Evolutionary conservation across 208 protist genomes (phyloP).

Genomic region (Leishmania martiniquensis): DNA sequence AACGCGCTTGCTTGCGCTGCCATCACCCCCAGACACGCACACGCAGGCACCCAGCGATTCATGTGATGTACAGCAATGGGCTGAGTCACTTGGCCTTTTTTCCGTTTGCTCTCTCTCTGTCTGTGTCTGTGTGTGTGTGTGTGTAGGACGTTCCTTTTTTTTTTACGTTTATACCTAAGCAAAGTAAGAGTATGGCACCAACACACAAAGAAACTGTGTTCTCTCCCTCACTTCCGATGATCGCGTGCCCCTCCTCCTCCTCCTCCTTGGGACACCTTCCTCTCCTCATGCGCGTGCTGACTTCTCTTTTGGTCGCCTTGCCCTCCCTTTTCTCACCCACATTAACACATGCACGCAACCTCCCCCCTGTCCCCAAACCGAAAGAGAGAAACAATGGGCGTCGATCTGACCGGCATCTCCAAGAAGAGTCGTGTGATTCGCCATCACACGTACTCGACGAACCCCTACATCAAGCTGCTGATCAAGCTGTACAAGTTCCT

Average conservation of each 20-base stretch:
- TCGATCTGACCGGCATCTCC: constrained; percentile 90
- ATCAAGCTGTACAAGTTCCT: constrained; percentile 99
- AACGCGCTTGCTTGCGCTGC: background rate
- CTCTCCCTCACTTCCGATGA: background rate
- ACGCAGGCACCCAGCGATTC: background rate
- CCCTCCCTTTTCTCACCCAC: background rate
- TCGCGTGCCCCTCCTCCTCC: background rate
- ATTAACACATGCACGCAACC: background rate
- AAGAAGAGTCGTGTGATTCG: constrained; percentile 83
- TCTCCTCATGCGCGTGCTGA: background rate
- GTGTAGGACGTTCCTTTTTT: too few relatives aligned
- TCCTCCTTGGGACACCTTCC: background rate
- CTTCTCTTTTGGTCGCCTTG: background rate
- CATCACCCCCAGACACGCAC: background rate
- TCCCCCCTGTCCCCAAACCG: background rate
- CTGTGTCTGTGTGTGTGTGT: too few relatives aligned
- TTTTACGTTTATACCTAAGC: background rate
- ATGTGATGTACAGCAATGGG: background rate
- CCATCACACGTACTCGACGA: constrained; percentile 94
- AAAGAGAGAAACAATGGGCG: constrained; percentile 32
- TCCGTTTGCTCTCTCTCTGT: too few relatives aligned
- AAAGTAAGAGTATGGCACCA: background rate
- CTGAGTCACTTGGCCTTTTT: background rate
- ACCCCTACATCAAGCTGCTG: constrained; percentile 98
- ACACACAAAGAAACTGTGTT: too few relatives aligned